phyloP scores from a whole-genome alignment of 371 early-diverging fungal genomes.

The Coemansia sp. region DNA sequence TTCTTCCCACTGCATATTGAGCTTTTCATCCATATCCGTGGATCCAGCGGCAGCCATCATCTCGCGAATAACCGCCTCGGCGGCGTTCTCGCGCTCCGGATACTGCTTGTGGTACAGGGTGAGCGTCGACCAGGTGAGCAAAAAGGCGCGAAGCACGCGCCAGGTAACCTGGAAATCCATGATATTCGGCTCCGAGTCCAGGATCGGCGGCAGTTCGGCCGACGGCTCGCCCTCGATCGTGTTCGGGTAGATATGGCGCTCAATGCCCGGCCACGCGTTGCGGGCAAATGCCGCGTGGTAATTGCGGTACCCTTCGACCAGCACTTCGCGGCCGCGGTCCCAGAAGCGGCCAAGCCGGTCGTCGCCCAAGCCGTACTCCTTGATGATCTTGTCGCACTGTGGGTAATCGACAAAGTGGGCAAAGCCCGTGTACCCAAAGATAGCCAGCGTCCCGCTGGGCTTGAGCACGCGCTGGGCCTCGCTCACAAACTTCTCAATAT shows the following conservation, averaged over 20 bases:
- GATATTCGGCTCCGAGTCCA: constrained; percentile 12
- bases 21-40: constrained; percentile 19
- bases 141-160: constrained; percentile 26
- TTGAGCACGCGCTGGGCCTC: constrained; percentile 66
- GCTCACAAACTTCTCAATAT: constrained; percentile 56
- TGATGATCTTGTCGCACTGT: constrained; percentile 46
- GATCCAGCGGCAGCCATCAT: constrained; percentile 43
- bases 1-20: constrained; percentile 41
- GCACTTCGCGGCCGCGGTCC: constrained; percentile 23
- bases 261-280: constrained; percentile 39
- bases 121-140: constrained; percentile 33
- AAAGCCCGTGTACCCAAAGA: constrained; percentile 59
- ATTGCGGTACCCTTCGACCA: constrained; percentile 48
- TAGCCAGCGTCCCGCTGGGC: constrained; percentile 64
- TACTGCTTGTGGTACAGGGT: constrained; percentile 17
- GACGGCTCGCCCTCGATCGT: constrained; percentile 41
- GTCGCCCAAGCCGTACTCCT: constrained; percentile 35
- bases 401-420: constrained; percentile 51
- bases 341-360: constrained; percentile 51
- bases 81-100: constrained; percentile 31
- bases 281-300: constrained; percentile 39
- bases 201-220: constrained; percentile 2
- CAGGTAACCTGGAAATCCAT: constrained; percentile 38
- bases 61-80: constrained; percentile 18
- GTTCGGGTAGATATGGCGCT: constrained; percentile 51